A percentile compares a stretch with the other conserved stretches of the same genome.
Conservation (phyloP, 2,329 filamentous ascomycete genomes). For the Phaeosphaeria sp. region DNA sequence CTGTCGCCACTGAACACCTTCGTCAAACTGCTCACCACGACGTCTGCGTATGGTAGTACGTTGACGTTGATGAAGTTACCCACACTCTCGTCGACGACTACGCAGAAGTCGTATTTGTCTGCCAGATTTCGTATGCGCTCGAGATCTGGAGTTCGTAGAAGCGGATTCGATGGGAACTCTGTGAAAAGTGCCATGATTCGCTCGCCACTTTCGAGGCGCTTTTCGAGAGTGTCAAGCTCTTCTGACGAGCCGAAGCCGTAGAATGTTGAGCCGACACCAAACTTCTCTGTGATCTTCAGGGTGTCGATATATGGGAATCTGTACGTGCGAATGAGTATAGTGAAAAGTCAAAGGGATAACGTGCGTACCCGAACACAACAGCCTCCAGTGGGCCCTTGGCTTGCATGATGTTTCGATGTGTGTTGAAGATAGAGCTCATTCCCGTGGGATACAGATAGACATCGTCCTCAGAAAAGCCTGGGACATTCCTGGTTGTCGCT, state of each 20-base stretch:
- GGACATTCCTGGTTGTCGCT: slow-evolving; percentile 53
- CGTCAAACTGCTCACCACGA: slow-evolving; percentile 92
- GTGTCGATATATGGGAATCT: slow-evolving; percentile 96
- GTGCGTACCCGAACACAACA: slow-evolving; percentile 75
- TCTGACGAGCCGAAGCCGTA: slow-evolving; percentile 80
- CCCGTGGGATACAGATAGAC: slow-evolving; percentile 88
- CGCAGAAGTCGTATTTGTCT: slow-evolving; percentile 82
- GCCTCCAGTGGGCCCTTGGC: slow-evolving; percentile 72
- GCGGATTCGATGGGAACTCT: slow-evolving; percentile 93
- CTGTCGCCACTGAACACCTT: slow-evolving; percentile 98
- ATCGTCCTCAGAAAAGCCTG: slow-evolving; percentile 79
- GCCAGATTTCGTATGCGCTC: slow-evolving; percentile 80
- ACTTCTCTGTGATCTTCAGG: slow-evolving; percentile 92
- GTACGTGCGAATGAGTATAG: slow-evolving; percentile 6
- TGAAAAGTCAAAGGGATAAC: background rate
- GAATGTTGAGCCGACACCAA: slow-evolving; percentile 86
- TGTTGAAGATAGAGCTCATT: slow-evolving; percentile 94
- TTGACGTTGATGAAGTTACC: slow-evolving; percentile 97
- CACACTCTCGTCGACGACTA: slow-evolving; percentile 95
- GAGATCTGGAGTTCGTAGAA: slow-evolving; percentile 85
- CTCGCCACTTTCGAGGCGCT: slow-evolving; percentile 73
- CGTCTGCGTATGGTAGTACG: slow-evolving; percentile 85
- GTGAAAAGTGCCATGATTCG: slow-evolving; percentile 85
- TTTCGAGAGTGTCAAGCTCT: slow-evolving; percentile 85
- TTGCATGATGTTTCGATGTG: slow-evolving; percentile 75